Evolutionary conservation across 768 basidiomycete species (phyloP).

Genomic region (Antrodiella citrinella): DNA sequence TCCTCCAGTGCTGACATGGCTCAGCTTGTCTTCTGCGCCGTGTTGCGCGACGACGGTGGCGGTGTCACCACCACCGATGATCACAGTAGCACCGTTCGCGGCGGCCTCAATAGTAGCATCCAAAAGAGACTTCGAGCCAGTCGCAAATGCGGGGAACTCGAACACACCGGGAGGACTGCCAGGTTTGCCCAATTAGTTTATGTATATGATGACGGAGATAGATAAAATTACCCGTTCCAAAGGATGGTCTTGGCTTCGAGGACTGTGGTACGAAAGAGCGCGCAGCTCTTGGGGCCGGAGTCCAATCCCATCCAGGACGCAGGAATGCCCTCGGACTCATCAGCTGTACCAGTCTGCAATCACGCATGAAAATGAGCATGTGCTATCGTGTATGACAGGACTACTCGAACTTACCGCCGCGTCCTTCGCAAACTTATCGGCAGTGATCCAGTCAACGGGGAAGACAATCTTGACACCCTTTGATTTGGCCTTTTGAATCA

Average conservation of each 20-base stretch:
- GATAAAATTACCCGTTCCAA: conserved; percentile 74
- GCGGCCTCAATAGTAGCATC: conserved; percentile 85
- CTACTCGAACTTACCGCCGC: conserved; percentile 49
- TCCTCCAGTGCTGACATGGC: conserved; percentile 95
- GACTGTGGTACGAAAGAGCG: conserved; percentile 75
- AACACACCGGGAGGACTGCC: conserved; percentile 93
- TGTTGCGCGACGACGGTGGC: conserved; percentile 93
- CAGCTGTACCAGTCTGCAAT: conserved; percentile 58
- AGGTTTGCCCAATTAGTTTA: not conserved
- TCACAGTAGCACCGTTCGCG: conserved; percentile 79
- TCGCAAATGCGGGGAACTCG: conserved; percentile 88
- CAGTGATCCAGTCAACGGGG: conserved; percentile 91
- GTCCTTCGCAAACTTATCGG: conserved; percentile 91
- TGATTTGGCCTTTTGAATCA: conserved; percentile 87
- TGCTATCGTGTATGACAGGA: not conserved
- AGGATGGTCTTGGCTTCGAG: conserved; percentile 89
- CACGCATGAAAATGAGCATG: conserved; percentile 1
- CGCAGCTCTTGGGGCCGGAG: conserved; percentile 74
- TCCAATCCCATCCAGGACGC: conserved; percentile 95
- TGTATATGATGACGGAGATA: no score
- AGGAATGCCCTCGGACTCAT: conserved; percentile 83
- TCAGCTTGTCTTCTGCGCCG: conserved; percentile 77
- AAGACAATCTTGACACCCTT: conserved; percentile 93
- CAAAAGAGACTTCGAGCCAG: conserved; percentile 76
- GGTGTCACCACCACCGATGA: conserved; percentile 93